Base-by-base conservation (phyloP, 805 yeast species). In the Cyberlindnera mycetangii region DNA sequence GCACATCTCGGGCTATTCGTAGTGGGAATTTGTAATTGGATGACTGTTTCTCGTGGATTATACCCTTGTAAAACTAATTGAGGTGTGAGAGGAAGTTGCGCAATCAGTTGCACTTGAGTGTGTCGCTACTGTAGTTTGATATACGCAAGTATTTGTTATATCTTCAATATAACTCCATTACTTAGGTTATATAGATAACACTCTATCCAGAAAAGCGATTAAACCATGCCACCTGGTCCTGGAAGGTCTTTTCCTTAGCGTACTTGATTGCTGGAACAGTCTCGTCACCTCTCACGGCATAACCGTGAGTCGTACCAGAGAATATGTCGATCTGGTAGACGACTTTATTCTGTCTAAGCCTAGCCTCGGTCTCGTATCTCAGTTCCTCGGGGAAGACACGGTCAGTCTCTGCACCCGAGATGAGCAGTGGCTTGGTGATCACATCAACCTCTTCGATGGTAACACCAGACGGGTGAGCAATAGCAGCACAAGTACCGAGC, bases 401-500 rank as follows among this genome's bases (percentile, higher is more conserved):
- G 61, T 90, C 97, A n/a, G 50, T 63, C 67, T 86, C 88, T 39
- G 96, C 95, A 44, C 86, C 86, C 16, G 86, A 72, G 52, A 89
- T 81, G 50, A 81, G 52, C 21, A 90, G 34, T 51, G 72, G 76
- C 50, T 64, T 66, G 52, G 64, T 74, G 53, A 90, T 62, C 1
- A 68, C 75, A 42, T 70, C 76, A 38, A 88, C 72, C 58, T 85
- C 95, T 30, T 79, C 89, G 28, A 74, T 72, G 12, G 72, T 49
- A n/a, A 86, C 81, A 49, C 83, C 74, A 3, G 95, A 83, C 5
- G 97, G 97, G 65, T 90, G 97, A 7, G 93, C 93, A 50, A 78
- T 65, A 12, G 92, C 95, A 56, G 77, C 88, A 16, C 73, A 85
- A 49, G 77, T 76, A 28, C 76, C 73, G 37, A 43, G 40, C 17